Evolutionary conservation across 2,329 filamentous ascomycete species (phyloP), one percentile per base, ranked within the genome.

Genomic region (Xylariomycetidae sp.): DNA sequence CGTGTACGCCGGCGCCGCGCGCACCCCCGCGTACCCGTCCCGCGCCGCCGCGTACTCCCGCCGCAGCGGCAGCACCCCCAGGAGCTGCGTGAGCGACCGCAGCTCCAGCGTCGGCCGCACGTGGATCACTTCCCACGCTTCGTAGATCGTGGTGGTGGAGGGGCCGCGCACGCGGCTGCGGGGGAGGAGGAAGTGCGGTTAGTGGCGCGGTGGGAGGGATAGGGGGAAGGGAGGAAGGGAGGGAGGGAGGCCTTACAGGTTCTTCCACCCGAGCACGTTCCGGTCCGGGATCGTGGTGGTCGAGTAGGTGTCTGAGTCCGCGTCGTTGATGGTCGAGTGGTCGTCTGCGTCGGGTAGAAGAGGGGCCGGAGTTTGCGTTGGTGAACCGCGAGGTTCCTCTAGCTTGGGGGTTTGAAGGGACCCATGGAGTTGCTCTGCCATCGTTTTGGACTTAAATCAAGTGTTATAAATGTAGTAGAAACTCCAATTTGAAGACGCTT

Each of bases 11-110:
- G 42, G 40, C 10, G 40, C 34, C 2, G 44, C 32, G 7, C 44
- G 38, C 10, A 47, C 40, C 5, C 42, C 42, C 3, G 40, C 39
- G 32, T 46, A 46, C 1, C 36, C 38, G 18, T 46, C 40, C 19
- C 35, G 36, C 5, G 30, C 20, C 2, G 37, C 25, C 14, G 28
- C 35, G 16, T 38, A 38, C 6, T 19, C 38, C 10, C 35, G 31
- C 9, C 20, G 8, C 4, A 47, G 5, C 5, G 34, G 31, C 5
- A 47, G 8, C n/a, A n/a, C n/a, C 14, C 44, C 42, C 4, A 43
- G 17, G 5, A 47, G 24, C 9, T 31, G 23, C 12, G 24, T 43
- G 22, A 17, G 23, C 5, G 14, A 34, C 5, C 36, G 29, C 12
- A 40, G 32, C 17, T 47, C 42, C n/a, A 13, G 33, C 6, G 44